phyloP scores from a whole-genome alignment of 108 stramenopile species.

The Nannochloropsis oceanica region DNA sequence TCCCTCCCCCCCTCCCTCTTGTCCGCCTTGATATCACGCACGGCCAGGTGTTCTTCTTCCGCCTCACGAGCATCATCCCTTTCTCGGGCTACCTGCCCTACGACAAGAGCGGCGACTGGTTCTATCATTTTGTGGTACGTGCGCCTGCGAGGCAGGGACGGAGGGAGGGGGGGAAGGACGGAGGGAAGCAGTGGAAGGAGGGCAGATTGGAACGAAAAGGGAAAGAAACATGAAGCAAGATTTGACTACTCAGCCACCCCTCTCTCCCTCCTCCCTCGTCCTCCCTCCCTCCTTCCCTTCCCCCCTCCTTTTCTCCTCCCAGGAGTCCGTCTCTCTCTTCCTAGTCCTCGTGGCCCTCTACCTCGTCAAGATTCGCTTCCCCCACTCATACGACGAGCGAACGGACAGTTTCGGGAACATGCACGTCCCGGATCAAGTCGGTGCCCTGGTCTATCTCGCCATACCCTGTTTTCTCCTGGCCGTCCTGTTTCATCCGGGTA shows the following conservation, averaged over 20 bases:
- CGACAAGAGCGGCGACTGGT: conserved; percentile 94
- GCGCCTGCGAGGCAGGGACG: no score
- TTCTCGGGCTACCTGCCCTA: conserved; percentile 98
- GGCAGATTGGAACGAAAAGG: background rate
- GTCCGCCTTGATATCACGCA: no score
- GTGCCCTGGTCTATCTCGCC: conserved; percentile 58
- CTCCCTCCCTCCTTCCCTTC: background rate
- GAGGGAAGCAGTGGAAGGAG: background rate
- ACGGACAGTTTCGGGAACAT: conserved; percentile 72
- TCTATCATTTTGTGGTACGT: conserved; percentile 14
- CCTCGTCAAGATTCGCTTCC: conserved; percentile 60
- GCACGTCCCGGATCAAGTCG: conserved; percentile 43
- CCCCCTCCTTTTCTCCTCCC: background rate
- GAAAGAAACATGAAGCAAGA: background rate
- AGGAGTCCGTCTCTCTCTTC: conserved; percentile 60
- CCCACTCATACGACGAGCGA: conserved; percentile 67
- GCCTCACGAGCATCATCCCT: conserved; percentile 81
- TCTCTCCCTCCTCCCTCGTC: no score
- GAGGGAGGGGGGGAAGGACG: background rate
- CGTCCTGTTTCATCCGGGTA: conserved; percentile 9
- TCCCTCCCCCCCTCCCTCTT: background rate
- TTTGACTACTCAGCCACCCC: background rate
- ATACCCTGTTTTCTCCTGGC: conserved; percentile 74
- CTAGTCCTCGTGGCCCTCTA: conserved; percentile 56
- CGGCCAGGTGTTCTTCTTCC: conserved; percentile 56